Conservation (phyloP, 257 asterid genomes). For the Paraleonurus japonicus region DNA sequence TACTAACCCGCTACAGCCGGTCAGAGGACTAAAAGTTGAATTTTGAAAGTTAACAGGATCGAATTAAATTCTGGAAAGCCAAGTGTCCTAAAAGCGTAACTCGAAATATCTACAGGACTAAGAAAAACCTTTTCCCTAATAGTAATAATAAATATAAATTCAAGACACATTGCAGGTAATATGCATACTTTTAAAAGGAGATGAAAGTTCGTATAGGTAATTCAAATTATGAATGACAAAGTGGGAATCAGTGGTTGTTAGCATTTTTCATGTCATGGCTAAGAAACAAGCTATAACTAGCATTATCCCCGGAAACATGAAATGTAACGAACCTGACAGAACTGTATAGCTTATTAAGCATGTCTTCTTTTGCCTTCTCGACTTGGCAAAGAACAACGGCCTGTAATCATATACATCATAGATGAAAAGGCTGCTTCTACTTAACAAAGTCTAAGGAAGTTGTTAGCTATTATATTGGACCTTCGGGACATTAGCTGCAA, state of each 20-base stretch:
- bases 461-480: slow-evolving; percentile 33
- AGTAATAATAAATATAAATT: background rate
- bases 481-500: slow-evolving; percentile 95
- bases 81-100: too few species aligned
- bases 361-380: slow-evolving; percentile 94
- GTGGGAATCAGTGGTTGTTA: background rate
- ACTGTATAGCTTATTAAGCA: slow-evolving; percentile 89
- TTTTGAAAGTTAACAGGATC: too few species aligned
- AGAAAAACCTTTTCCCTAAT: too few species aligned
- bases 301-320: background rate
- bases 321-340: slow-evolving; percentile 68
- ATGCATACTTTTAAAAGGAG: background rate
- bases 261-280: background rate
- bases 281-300: background rate
- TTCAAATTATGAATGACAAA: background rate
- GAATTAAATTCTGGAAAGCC: too few species aligned
- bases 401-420: slow-evolving; percentile 44
- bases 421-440: slow-evolving; percentile 25
- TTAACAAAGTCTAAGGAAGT: slow-evolving; percentile 12
- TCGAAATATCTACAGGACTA: too few species aligned
- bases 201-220: background rate
- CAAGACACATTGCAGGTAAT: background rate
- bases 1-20: too few species aligned
- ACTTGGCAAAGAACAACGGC: slow-evolving; percentile 97
- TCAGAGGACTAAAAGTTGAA: too few species aligned